Evolutionary conservation across 2,329 filamentous ascomycete species (phyloP).

Genomic region (Penicillium brevicompactum): DNA sequence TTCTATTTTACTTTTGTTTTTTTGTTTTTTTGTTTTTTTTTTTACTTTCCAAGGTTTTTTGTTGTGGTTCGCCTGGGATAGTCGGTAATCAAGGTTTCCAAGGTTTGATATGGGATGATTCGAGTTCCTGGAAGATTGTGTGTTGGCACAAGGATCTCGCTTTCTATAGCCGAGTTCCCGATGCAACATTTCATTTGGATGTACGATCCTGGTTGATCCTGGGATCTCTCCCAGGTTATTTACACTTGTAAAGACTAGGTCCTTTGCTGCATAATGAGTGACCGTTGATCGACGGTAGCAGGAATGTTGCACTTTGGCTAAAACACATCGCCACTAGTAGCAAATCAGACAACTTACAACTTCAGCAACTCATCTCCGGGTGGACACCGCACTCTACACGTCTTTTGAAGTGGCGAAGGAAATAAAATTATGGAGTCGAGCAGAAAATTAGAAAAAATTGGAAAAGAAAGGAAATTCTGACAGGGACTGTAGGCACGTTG

Average conservation of each 20-base stretch:
- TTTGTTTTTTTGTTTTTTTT: no score
- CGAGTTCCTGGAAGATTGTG: no score
- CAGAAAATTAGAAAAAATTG: no score
- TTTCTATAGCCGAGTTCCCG: constrained; percentile 4
- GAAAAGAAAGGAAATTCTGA: no score
- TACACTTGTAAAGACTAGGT: neutral
- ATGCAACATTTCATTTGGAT: constrained; percentile 5
- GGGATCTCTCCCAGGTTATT: constrained; percentile 3
- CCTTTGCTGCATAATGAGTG: constrained; percentile 2
- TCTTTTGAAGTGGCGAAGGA: neutral
- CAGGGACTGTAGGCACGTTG: neutral
- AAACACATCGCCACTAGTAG: constrained; percentile 4
- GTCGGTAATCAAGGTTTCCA: neutral
- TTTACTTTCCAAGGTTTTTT: no score
- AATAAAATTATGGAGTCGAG: neutral
- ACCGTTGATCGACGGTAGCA: constrained; percentile 6
- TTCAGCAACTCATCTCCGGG: neutral
- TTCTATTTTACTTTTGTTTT: no score
- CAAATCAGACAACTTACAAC: neutral
- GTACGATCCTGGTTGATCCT: neutral
- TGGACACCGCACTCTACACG: neutral
- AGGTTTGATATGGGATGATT: no score
- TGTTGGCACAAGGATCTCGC: neutral
- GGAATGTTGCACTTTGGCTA: constrained; percentile 7
- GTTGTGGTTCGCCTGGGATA: neutral